Evolutionary conservation across 306 rosid genomes (phyloP).

Genomic region (Malus orientalis): DNA sequence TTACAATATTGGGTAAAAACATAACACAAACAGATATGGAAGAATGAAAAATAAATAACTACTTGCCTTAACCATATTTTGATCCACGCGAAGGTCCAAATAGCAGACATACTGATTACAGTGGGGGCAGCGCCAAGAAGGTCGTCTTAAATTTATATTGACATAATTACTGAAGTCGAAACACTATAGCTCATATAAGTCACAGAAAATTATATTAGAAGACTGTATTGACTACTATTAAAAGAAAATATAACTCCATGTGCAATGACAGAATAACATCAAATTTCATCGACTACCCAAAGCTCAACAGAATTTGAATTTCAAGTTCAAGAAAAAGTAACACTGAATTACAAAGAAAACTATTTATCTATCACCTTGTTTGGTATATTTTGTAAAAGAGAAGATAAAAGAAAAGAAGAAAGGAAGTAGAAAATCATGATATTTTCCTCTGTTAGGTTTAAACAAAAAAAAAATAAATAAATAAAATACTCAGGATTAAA

Average conservation of each 20-base stretch:
- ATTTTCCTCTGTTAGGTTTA: neutral
- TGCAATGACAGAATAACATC: neutral
- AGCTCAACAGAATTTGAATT: neutral
- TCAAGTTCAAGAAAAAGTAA: neutral
- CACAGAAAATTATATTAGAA: constrained; percentile 11
- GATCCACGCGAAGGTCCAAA: constrained; percentile 65
- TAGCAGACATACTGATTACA: constrained; percentile 76
- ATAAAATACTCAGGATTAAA: neutral
- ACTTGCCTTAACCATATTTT: constrained; percentile 82
- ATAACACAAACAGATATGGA: constrained; percentile 13
- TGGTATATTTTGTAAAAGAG: too few relatives aligned
- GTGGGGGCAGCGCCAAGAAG: constrained; percentile 97
- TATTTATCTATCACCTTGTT: too few relatives aligned
- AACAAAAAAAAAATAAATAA: neutral
- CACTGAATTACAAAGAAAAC: too few relatives aligned
- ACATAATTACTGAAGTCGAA: constrained; percentile 72
- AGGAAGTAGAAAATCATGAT: neutral
- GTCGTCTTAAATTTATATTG: constrained; percentile 66
- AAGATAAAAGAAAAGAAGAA: neutral
- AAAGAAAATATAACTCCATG: neutral
- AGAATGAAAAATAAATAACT: constrained; percentile 18
- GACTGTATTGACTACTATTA: neutral
- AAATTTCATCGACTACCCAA: neutral
- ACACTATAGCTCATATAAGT: constrained; percentile 46
- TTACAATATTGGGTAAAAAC: constrained; percentile 2